A percentile compares a stretch with the other conserved stretches of the same genome.
Conservation (phyloP, 2,329 filamentous ascomycete genomes). For the Trichoderma hamatum region DNA sequence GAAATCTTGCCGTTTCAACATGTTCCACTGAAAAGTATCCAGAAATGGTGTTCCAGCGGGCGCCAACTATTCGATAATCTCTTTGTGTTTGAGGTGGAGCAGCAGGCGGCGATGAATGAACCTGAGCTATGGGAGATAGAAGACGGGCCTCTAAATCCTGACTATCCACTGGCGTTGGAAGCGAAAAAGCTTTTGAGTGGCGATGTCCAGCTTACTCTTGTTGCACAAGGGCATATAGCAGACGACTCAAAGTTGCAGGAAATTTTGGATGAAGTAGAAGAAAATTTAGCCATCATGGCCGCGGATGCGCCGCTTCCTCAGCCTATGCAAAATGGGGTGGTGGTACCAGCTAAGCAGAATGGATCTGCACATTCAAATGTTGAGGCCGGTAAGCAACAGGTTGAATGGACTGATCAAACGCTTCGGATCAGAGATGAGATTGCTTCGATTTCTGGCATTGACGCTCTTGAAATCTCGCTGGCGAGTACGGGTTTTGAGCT, state of each 20-base stretch:
- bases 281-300: slow-evolving; percentile 27
- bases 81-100: slow-evolving; percentile 75
- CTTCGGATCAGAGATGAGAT: slow-evolving; percentile 62
- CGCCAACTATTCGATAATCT: slow-evolving; percentile 74
- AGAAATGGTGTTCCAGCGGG: slow-evolving; percentile 71
- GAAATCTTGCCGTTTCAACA: slow-evolving; percentile 69
- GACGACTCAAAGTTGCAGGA: slow-evolving; percentile 36
- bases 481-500: slow-evolving; percentile 74
- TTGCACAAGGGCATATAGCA: slow-evolving; percentile 53
- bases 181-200: slow-evolving; percentile 57
- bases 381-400: neutral
- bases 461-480: slow-evolving; percentile 55
- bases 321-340: neutral
- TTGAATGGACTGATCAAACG: slow-evolving; percentile 63
- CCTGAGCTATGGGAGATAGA: slow-evolving; percentile 57
- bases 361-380: neutral
- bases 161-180: slow-evolving; percentile 81
- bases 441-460: slow-evolving; percentile 60
- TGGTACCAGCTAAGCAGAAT: neutral
- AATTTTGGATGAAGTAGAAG: slow-evolving; percentile 48
- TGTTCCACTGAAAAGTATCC: slow-evolving; percentile 75
- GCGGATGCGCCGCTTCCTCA: slow-evolving; percentile 1
- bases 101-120: slow-evolving; percentile 33
- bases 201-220: slow-evolving; percentile 59
- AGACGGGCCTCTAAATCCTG: slow-evolving; percentile 54